Evolutionary conservation across 1,284 basidiomycete genomes (phyloP).

Genomic region (Megacollybia platyphylla): DNA sequence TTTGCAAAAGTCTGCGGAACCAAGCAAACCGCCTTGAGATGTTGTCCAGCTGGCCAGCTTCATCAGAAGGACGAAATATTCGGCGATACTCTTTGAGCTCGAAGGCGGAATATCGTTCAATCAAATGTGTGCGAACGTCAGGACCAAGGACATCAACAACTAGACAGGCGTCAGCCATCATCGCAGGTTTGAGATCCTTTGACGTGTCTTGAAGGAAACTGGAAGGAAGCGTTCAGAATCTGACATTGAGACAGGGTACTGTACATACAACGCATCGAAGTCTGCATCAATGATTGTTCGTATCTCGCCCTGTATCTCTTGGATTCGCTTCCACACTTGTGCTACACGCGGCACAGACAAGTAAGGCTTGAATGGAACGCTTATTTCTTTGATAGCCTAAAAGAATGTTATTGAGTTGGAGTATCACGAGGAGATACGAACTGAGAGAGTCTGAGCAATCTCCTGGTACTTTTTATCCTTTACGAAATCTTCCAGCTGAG

Average conservation of each 20-base stretch:
- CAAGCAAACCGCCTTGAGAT: constrained; percentile 88
- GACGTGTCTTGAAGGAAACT: constrained; percentile 74
- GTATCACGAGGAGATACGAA: constrained; percentile 19
- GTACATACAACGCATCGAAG: constrained; percentile 79
- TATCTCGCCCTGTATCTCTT: constrained; percentile 68
- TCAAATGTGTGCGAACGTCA: constrained; percentile 69
- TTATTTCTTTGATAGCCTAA: constrained; percentile 82
- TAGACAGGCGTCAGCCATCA: constrained; percentile 68
- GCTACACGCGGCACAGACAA: constrained; percentile 65
- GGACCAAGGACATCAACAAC: constrained; percentile 80
- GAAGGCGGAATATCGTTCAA: constrained; percentile 84
- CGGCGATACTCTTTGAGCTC: constrained; percentile 95
- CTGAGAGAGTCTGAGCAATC: constrained; percentile 72
- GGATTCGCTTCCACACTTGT: constrained; percentile 66
- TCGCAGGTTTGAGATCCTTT: constrained; percentile 48
- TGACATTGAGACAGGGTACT: constrained; percentile 2
- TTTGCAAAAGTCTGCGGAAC: constrained; percentile 86
- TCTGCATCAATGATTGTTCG: constrained; percentile 74
- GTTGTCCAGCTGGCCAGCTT: constrained; percentile 95
- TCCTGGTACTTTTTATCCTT: constrained; percentile 72
- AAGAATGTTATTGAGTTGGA: constrained; percentile 3
- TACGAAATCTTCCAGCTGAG: constrained; percentile 70
- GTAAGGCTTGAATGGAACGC: constrained; percentile 65
- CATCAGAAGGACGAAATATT: constrained; percentile 86
- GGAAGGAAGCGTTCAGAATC: constrained; percentile 1